These are phyloP conservation scores for Lentinula boryana DNA, from an alignment of 768 basidiomycete species.

Conservation along the genomic window DNA sequence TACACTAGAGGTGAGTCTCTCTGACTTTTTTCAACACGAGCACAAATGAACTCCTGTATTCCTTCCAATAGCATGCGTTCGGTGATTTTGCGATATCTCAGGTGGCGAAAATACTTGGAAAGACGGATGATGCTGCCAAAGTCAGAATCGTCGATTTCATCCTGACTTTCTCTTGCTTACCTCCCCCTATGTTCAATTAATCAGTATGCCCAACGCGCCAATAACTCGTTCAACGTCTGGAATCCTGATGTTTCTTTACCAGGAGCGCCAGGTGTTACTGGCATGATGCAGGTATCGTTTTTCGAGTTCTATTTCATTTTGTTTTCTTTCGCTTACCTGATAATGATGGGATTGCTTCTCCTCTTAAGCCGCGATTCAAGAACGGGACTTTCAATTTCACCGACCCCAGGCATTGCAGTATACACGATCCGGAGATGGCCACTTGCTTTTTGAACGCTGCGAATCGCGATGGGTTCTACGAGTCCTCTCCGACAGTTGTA, in stretches of 20 bases:
- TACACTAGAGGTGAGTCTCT: conserved; percentile 45
- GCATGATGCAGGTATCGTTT: conserved; percentile 52
- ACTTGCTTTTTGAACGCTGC: conserved; percentile 57
- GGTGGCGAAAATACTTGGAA: conserved; percentile 51
- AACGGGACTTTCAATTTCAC: conserved; percentile 60
- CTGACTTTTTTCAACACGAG: not conserved
- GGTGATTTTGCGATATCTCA: conserved; percentile 61
- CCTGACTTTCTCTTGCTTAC: not conserved
- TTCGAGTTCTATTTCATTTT: too few species aligned
- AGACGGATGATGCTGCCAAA: conserved; percentile 43
- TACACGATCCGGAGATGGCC: conserved; percentile 49
- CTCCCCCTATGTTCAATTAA: not conserved
- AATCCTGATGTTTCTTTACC: conserved; percentile 51
- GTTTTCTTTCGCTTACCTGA: too few species aligned
- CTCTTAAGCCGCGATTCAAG: conserved; percentile 44
- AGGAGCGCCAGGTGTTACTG: conserved; percentile 36
- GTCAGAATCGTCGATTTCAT: conserved; percentile 18
- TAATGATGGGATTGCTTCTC: not conserved
- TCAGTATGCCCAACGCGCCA: conserved; percentile 48
- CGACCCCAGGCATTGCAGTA: conserved; percentile 62
- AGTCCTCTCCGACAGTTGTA: conserved; percentile 58
- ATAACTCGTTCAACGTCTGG: conserved; percentile 59
- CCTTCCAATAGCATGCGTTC: conserved; percentile 44
- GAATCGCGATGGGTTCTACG: conserved; percentile 59
- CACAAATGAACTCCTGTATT: not conserved